phyloP scores from a whole-genome alignment of 169 alveolate species.

The Eimeria sp. region DNA sequence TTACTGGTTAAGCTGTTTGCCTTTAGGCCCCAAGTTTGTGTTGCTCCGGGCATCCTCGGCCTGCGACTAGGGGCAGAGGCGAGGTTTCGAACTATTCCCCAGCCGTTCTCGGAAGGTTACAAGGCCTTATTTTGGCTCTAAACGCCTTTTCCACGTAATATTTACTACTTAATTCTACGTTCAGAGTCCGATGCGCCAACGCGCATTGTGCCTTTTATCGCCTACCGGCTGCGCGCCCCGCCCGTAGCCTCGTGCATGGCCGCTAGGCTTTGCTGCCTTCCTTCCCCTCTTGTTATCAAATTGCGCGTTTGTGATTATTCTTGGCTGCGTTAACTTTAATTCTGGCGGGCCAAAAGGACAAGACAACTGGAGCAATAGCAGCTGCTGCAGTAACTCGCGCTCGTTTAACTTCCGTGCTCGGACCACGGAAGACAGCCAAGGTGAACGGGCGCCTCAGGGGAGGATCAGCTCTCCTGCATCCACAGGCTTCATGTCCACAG shows the following conservation, averaged over 20 bases:
- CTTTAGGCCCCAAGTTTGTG: conserved; percentile 26
- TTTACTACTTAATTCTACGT: neutral
- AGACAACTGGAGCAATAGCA: conserved; percentile 28
- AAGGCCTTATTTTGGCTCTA: conserved; percentile 4
- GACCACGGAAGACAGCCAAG: conserved; percentile 19
- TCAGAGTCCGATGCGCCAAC: neutral
- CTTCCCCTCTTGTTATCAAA: neutral
- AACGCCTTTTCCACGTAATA: conserved; percentile 14
- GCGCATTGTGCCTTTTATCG: neutral
- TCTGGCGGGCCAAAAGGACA: conserved; percentile 15
- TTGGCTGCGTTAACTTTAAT: conserved; percentile 18
- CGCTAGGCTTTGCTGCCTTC: neutral
- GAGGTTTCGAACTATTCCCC: conserved; percentile 20
- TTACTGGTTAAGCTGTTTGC: neutral
- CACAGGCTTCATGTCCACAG: neutral
- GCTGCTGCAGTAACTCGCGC: conserved; percentile 39
- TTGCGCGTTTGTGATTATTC: neutral
- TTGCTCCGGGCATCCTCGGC: conserved; percentile 31
- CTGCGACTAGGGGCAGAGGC: conserved; percentile 45
- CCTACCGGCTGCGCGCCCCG: conserved; percentile 63
- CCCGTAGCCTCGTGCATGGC: conserved; percentile 57
- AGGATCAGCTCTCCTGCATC: neutral
- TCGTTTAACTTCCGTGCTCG: conserved; percentile 5
- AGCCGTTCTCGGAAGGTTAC: conserved; percentile 6
- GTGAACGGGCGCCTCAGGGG: neutral